phyloP scores from a whole-genome alignment of 805 yeast species.

The Vanderwaltozyma polyspora region DNA sequence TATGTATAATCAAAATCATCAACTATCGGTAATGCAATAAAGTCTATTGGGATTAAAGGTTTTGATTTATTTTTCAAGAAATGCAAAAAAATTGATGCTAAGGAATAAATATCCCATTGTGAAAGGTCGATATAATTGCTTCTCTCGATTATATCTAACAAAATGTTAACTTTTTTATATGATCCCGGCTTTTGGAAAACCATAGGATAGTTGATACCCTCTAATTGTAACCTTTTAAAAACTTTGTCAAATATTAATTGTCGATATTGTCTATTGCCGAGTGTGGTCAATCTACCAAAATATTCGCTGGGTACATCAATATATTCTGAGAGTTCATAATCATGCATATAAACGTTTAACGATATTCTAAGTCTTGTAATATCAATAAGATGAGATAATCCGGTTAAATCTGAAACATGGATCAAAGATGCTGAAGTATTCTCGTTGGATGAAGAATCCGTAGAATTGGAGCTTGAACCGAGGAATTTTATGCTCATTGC shows the following conservation, averaged over 20 bases:
- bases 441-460: slow-evolving; percentile 27
- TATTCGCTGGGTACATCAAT: slow-evolving; percentile 38
- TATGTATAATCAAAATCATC: slow-evolving; percentile 38
- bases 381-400: slow-evolving; percentile 52
- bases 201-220: slow-evolving; percentile 34
- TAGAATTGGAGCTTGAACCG: slow-evolving; percentile 13
- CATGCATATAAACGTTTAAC: slow-evolving; percentile 60
- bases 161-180: slow-evolving; percentile 32
- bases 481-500: slow-evolving; percentile 42
- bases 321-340: slow-evolving; percentile 40
- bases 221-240: slow-evolving; percentile 36
- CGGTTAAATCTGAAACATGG: slow-evolving; percentile 41
- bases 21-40: slow-evolving; percentile 41
- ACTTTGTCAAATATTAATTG: slow-evolving; percentile 38
- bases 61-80: slow-evolving; percentile 41
- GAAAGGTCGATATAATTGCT: slow-evolving; percentile 49
- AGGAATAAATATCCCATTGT: slow-evolving; percentile 47
- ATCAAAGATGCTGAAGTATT: slow-evolving; percentile 16
- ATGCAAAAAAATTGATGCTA: slow-evolving; percentile 33
- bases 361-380: slow-evolving; percentile 68
- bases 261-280: slow-evolving; percentile 28
- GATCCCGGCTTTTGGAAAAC: slow-evolving; percentile 50
- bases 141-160: slow-evolving; percentile 40
- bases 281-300: slow-evolving; percentile 17
- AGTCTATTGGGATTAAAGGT: slow-evolving; percentile 42